Evolutionary conservation across 495 filamentous ascomycete species (phyloP), one percentile per base, ranked within the genome.

Genomic region (Neurospora sp.): DNA sequence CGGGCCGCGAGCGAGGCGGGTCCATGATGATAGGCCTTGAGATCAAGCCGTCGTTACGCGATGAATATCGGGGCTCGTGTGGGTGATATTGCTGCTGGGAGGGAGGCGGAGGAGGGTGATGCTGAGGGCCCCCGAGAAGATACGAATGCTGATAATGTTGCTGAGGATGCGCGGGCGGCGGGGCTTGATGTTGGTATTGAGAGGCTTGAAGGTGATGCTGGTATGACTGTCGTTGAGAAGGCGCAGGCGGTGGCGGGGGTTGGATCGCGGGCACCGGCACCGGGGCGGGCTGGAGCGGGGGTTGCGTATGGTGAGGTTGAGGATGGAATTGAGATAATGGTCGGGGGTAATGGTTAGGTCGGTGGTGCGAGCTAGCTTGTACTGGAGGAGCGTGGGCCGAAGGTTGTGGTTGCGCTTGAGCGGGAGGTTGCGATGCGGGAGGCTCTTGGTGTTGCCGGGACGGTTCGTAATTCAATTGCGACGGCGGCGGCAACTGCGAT

Each of bases 11-110:
- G 0, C 75, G 71, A 3, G 83, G 82, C 11, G 83, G 83, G 62
- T 85, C 83, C 74, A 84, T 82, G 73, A 85, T 85, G 40, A 77
- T 69, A 39, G 83, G 78, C 71, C 82, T 84, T n/a, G 76, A 70
- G 69, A 73, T 23, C 39, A 66, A 35, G 54, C 23, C 54, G 54
- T 66, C 54, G 23, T 66, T 66, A 66, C 23, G 59, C 37, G 54
- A 31, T 66, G 54, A 16, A 66, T 66, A 66, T 66, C 12, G 23
- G 42, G 27, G 72, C 72, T 44, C 72, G 76, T 72, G 37, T 46
- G 54, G 69, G 11, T 59, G 48, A n/a, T 73, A 72, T 27, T 72
- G 72, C 59, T 14, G 39, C 4, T 39, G 75, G 38, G 72, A 66
- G 23, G 76, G 39, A 3, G 76, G 69, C 12, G 59, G 42, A n/a